These are phyloP conservation scores for Penstemon davidsonii DNA, from an alignment of 257 asterid genomes.

Conservation along the genomic window DNA sequence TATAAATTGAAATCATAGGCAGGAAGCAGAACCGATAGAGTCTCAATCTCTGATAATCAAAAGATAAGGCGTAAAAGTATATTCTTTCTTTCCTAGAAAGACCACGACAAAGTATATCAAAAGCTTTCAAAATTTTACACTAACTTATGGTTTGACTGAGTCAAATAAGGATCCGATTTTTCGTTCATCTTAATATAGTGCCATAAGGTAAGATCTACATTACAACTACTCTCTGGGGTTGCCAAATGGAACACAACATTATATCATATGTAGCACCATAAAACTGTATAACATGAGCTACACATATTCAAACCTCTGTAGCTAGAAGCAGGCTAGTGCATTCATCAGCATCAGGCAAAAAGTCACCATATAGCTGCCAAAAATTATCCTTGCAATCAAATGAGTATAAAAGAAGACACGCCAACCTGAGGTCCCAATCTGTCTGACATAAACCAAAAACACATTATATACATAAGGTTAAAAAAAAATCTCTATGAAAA, in stretches of 20 bases:
- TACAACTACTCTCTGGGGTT: not conserved
- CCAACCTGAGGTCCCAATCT: slow-evolving; percentile 96
- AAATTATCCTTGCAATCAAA: slow-evolving; percentile 94
- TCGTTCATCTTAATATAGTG: too few relatives aligned
- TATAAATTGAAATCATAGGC: not conserved
- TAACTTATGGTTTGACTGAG: too few relatives aligned
- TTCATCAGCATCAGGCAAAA: slow-evolving; percentile 84
- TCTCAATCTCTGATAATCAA: not conserved
- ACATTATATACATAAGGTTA: slow-evolving; percentile 31
- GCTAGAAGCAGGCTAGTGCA: slow-evolving; percentile 94
- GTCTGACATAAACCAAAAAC: slow-evolving; percentile 57
- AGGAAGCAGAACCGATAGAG: slow-evolving; percentile 5
- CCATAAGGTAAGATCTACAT: too few relatives aligned
- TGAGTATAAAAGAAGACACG: slow-evolving; percentile 80
- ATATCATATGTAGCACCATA: slow-evolving; percentile 7
- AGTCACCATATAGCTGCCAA: slow-evolving; percentile 97
- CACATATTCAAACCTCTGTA: slow-evolving; percentile 66
- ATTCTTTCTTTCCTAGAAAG: too few relatives aligned
- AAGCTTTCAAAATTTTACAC: not conserved
- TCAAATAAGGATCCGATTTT: too few relatives aligned
- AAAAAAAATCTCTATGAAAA: not conserved
- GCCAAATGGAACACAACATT: slow-evolving; percentile 14
- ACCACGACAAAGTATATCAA: not conserved
- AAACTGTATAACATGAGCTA: slow-evolving; percentile 10
- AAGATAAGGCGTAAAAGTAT: not conserved